Evolutionary conservation across 2,329 filamentous ascomycete species (phyloP).

Genomic region (Colletotrichum chlorophyti): DNA sequence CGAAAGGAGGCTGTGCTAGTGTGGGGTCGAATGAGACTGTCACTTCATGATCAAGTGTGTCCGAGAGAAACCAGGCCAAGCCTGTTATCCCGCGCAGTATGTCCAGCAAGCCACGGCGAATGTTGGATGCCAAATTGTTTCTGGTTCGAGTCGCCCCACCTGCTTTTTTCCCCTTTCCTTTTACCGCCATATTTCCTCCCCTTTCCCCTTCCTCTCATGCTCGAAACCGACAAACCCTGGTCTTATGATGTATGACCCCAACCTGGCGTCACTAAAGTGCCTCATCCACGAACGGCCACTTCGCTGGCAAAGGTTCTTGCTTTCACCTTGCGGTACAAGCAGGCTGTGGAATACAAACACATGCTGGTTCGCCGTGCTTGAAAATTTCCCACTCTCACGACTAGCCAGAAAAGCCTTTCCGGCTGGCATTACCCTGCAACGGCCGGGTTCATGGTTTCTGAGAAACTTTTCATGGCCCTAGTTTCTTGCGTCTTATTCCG

Average conservation of each 20-base stretch:
- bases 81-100: slow-evolving; percentile 19
- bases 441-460: slow-evolving; percentile 23
- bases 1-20: slow-evolving; percentile 30
- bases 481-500: slow-evolving; percentile 24
- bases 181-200: background rate
- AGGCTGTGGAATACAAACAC: too few relatives aligned
- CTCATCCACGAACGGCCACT: background rate
- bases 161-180: background rate
- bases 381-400: background rate
- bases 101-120: slow-evolving; percentile 22
- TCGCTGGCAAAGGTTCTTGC: too few relatives aligned
- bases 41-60: slow-evolving; percentile 23
- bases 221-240: background rate
- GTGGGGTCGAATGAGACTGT: slow-evolving; percentile 28
- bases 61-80: slow-evolving; percentile 19
- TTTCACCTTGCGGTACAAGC: too few relatives aligned
- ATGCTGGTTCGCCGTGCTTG: background rate
- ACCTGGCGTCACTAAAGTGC: too few relatives aligned
- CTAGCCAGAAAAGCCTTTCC: background rate
- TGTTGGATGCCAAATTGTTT: slow-evolving; percentile 16
- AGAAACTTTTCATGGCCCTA: slow-evolving; percentile 25
- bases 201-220: background rate
- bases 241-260: background rate
- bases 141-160: background rate
- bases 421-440: slow-evolving; percentile 2